Base-by-base conservation (phyloP, 805 yeast species). In the Wickerhamiella azyma region DNA sequence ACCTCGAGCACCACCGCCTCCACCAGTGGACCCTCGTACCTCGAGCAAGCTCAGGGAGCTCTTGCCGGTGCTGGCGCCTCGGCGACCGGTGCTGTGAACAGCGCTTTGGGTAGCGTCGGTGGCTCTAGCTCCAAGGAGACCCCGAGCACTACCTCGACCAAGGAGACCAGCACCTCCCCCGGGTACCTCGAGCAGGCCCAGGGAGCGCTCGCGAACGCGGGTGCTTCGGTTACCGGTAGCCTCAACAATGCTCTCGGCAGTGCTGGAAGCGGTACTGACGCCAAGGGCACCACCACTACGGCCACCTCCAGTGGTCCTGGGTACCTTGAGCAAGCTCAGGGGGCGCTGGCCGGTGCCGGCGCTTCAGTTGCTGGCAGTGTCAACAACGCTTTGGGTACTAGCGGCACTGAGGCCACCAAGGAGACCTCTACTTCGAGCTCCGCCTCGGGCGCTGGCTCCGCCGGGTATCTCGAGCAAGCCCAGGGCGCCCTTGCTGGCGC, bases 51-150 rank as follows among this genome's bases (percentile, higher is more conserved):
- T 18, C 32, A 26, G 10, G 38, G 39, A 7, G 14, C 35, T n/a
- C 24, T 18, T 13, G 39, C 44, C n/a, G 44, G 29, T 19, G 43
- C 43, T 30, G 43, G 44, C 16, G 44, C 44, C 14, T n/a, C 44
- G 13, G 44, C 11, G 14, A 18, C 39, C 10, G 38, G 24, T 14
- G 33, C 39, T 7, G 7, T 37, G 17, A 37, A 24, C 40, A 37
- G n/a, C 5, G 16, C 40, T 14, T 24, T 37, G 14, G 44, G 21
- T n/a, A 18, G 17, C 16, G 26, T 37, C 11, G 4, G 38, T 13
- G 26, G 39, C 6, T 19, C 39, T 37, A 9, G 14, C 3, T 7
- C 21, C 16, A 19, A 16, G 11, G 24, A 18, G 18, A 21, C 40
- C 13, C 4, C 40, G 11, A 14, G 19, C 13, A 6, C 30, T 11